A percentile compares a stretch with the other conserved stretches of the same genome.
phyloP scores from a whole-genome alignment of 2,329 filamentous ascomycete genomes.

The Hymenoscyphus scutula region DNA sequence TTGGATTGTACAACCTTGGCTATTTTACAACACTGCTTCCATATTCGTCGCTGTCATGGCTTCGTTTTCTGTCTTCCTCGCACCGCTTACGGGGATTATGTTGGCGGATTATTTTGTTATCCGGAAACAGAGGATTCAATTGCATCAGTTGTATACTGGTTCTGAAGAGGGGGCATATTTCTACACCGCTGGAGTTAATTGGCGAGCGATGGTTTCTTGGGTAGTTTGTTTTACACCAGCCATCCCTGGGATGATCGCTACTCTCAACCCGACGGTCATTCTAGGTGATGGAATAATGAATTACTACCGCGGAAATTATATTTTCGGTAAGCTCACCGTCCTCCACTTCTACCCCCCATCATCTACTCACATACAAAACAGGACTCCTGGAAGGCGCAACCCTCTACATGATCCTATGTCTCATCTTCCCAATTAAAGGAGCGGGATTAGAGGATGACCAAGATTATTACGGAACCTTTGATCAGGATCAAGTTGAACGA shows the following conservation, averaged over 20 bases:
- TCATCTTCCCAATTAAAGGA: not conserved
- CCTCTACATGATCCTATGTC: not conserved
- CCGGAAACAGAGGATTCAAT: slow-evolving; percentile 33
- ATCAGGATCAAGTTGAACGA: not conserved
- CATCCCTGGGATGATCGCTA: slow-evolving; percentile 18
- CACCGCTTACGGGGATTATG: slow-evolving; percentile 44
- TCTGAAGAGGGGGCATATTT: slow-evolving; percentile 30
- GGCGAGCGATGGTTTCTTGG: slow-evolving; percentile 32
- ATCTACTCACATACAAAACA: not conserved
- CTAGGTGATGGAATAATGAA: not conserved
- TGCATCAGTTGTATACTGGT: slow-evolving; percentile 36
- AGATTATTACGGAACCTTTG: slow-evolving; percentile 2
- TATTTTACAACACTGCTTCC: not conserved
- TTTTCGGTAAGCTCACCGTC: not conserved
- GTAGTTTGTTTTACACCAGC: slow-evolving; percentile 28
- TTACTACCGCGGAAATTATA: not conserved
- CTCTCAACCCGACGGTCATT: not conserved
- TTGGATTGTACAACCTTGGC: slow-evolving; percentile 28
- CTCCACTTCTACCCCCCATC: no score
- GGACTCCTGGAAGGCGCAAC: slow-evolving; percentile 15
- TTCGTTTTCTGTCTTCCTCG: slow-evolving; percentile 43
- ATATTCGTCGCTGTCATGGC: not conserved
- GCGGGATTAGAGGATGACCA: not conserved
- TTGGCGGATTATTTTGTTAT: slow-evolving; percentile 42
- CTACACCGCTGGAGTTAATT: slow-evolving; percentile 35